Percentiles rank a stretch among this genome's conserved stretches.
Conservation (phyloP, 192 early-diverging fungal species). For the Entomortierella chlamydospora region DNA sequence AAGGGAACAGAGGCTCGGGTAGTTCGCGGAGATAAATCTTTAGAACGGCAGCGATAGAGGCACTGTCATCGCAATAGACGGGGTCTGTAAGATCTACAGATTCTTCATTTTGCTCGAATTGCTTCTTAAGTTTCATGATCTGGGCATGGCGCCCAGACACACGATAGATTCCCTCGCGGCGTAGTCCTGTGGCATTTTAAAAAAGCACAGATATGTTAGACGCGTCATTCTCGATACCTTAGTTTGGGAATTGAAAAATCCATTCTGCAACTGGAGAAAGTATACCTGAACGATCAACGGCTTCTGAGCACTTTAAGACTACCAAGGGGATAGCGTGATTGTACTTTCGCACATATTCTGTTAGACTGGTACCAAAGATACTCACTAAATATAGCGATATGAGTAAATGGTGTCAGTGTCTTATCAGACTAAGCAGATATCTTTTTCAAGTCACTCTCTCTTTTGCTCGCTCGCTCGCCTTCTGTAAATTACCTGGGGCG, state of each 20-base stretch:
- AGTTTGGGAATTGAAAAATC: too few relatives aligned
- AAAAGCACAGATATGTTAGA: too few relatives aligned
- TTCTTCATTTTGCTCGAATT: constrained; percentile 43
- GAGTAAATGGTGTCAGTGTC: not conserved
- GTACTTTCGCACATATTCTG: constrained; percentile 34
- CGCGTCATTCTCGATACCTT: too few relatives aligned
- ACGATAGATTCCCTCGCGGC: constrained; percentile 44
- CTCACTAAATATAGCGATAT: constrained; percentile 17
- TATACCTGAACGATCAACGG: constrained; percentile 42
- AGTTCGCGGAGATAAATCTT: constrained; percentile 76
- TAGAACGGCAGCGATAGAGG: constrained; percentile 69
- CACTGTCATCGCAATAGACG: constrained; percentile 61
- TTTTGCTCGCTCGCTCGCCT: not conserved
- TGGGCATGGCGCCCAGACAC: constrained; percentile 48
- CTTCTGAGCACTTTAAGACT: constrained; percentile 41
- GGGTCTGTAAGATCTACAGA: constrained; percentile 38
- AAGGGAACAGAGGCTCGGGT: constrained; percentile 70
- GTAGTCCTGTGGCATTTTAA: constrained; percentile 14
- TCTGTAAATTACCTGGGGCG: constrained; percentile 14
- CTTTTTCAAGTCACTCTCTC: not conserved
- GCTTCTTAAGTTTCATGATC: constrained; percentile 40
- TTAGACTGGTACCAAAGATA: constrained; percentile 32
- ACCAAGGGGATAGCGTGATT: constrained; percentile 38
- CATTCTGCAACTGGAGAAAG: too few relatives aligned
- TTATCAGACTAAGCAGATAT: not conserved